Base-by-base conservation (phyloP, 352 stramenopile genomes). In the Aphanomyces cochlioides region DNA sequence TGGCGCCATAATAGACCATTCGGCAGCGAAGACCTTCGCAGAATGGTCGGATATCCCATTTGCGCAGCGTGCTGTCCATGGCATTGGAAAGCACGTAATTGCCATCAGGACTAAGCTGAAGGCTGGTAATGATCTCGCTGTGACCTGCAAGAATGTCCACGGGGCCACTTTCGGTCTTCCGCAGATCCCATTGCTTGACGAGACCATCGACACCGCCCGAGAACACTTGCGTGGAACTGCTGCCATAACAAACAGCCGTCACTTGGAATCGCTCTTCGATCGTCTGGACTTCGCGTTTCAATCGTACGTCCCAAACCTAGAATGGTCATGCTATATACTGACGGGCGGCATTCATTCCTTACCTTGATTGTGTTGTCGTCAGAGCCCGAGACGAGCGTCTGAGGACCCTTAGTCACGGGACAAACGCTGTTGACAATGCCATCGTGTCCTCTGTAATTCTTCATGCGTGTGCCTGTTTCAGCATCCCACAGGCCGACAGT, bases 21-120 rank as follows among this genome's bases (percentile, higher is more conserved):
- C 83, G 79, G 48, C 87, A 77, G 37, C 84, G 83, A 37, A 78
- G 75, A 8, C 43, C 43, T 28, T 67, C 47, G n/a, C 90, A 83
- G 60, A 92, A 98, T 10, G 94, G 92, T 10, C 92, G 85, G 66
- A 98, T 82, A 75, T 99, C 95, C 95, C 95, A 99, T 68, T 89
- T 89, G 63, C 85, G 80, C 48, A 98, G 72, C 0, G 86, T 96
- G 28, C 80, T 83, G 81, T 99, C 96, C 95, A 98, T 98, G 13
- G 84, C 90, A 76, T 98, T 98, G 19, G 88, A 97, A 39, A 99
- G 82, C 63, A 98, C 72, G 68, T 92, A 90, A 66, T 84, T 97
- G 50, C 92, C 91, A 76, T 98, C 90, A 3, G 93, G 93, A 79
- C 95, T 97, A 3, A 99, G 77, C 72, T 84, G 83, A n/a, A 99